Conservation (phyloP, 768 basidiomycete genomes). For the Leccinum aurantiacum region DNA sequence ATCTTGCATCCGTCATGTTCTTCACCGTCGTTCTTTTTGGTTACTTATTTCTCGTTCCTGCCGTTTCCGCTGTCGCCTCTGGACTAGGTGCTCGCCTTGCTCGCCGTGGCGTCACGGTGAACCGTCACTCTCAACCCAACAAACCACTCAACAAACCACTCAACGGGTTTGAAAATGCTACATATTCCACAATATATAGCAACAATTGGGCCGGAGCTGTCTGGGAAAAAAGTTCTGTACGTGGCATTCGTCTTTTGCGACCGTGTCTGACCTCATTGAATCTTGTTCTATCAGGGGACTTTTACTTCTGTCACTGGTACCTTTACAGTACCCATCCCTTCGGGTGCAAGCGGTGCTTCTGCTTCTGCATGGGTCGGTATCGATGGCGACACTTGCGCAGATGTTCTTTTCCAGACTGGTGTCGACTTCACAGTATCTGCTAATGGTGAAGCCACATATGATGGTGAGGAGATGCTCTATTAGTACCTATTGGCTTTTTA, state of each 20-base stretch:
- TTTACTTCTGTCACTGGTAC: conserved; percentile 11
- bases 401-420: conserved; percentile 10
- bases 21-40: background rate
- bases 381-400: conserved; percentile 2
- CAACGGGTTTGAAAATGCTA: background rate
- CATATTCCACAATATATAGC: background rate
- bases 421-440: background rate
- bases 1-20: background rate
- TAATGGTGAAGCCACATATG: background rate
- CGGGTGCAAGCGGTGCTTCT: background rate
- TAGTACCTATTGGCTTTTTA: no score
- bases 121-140: background rate
- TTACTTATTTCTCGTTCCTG: background rate
- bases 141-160: background rate
- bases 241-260: background rate
- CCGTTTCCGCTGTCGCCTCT: background rate
- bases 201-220: conserved; percentile 13
- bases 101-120: background rate
- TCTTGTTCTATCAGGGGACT: conserved; percentile 3
- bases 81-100: background rate
- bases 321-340: conserved; percentile 6
- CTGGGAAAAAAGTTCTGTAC: background rate
- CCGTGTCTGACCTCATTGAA: background rate
- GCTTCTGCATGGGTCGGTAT: conserved; percentile 16
- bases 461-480: no score